Evolutionary conservation across 2,329 filamentous ascomycete genomes (phyloP).

Genomic region (Aspergillus texensis): DNA sequence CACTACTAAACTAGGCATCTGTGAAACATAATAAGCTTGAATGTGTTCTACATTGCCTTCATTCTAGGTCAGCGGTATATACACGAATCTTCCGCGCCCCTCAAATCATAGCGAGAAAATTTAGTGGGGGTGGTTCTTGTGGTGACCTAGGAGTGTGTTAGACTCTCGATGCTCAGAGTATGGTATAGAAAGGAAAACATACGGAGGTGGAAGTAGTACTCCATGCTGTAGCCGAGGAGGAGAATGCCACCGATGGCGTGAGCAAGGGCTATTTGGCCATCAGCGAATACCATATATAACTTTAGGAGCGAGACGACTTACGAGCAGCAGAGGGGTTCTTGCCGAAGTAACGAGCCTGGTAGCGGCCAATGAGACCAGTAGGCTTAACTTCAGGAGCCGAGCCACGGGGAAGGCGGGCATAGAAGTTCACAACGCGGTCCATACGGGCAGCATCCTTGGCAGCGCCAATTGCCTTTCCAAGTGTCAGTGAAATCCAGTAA

Average conservation of each 20-base stretch:
- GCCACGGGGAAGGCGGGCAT: slow-evolving; percentile 96
- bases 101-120: slow-evolving; percentile 23
- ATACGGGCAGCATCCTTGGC: slow-evolving; percentile 96
- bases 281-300: background rate
- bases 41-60: slow-evolving; percentile 32
- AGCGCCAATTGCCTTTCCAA: slow-evolving; percentile 80
- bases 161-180: background rate
- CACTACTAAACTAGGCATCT: background rate
- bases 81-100: slow-evolving; percentile 38
- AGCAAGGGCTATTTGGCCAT: slow-evolving; percentile 69
- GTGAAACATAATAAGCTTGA: background rate
- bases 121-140: slow-evolving; percentile 99
- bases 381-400: slow-evolving; percentile 80
- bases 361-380: slow-evolving; percentile 81
- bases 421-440: slow-evolving; percentile 97
- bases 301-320: slow-evolving; percentile 56
- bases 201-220: slow-evolving; percentile 99
- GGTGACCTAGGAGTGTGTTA: slow-evolving; percentile 70
- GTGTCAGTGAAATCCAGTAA: slow-evolving; percentile 36
- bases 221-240: slow-evolving; percentile 86
- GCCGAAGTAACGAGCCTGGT: slow-evolving; percentile 87
- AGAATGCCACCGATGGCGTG: slow-evolving; percentile 81
- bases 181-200: slow-evolving; percentile 49
- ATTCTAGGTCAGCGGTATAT: slow-evolving; percentile 43
- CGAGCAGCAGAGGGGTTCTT: slow-evolving; percentile 87